A percentile compares a stretch with the other conserved stretches of the same genome.
Evolutionary conservation across 116 monocot genomes (phyloP).

Genomic region (Thalassia testudinum): DNA sequence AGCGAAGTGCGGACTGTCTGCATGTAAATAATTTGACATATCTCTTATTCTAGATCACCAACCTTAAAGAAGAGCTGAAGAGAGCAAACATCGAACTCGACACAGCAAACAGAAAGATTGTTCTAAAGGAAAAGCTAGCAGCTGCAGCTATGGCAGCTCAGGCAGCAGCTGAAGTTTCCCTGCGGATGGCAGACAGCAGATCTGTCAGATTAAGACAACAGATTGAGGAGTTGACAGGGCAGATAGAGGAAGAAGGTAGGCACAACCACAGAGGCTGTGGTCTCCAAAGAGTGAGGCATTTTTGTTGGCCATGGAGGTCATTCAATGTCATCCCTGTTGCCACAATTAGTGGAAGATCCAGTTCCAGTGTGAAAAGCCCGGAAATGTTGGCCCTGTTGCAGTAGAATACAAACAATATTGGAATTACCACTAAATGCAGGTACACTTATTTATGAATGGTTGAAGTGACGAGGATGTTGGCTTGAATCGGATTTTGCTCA

Average conservation of each 20-base stretch:
- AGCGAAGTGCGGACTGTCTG: no score
- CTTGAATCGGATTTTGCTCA: no score
- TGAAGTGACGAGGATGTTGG: no score
- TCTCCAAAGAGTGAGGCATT: conserved; percentile 22
- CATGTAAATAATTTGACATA: no score
- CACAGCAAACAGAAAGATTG: conserved; percentile 15
- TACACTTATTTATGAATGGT: no score
- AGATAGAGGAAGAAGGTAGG: conserved; percentile 31
- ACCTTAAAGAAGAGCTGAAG: conserved; percentile 25
- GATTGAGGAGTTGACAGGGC: conserved; percentile 44
- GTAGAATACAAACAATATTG: no score
- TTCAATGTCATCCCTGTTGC: no score
- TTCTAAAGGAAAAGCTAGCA: conserved; percentile 34
- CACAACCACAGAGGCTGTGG: conserved; percentile 9
- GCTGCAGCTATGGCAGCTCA: conserved; percentile 49
- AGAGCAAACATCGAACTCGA: conserved; percentile 21
- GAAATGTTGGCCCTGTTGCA: no score
- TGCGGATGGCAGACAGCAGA: conserved; percentile 46
- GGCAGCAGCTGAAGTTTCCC: conserved; percentile 36
- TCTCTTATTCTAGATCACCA: conserved; percentile 15
- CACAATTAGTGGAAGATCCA: no score
- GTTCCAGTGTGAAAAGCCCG: no score
- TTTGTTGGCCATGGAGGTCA: conserved; percentile 74
- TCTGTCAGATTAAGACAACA: conserved; percentile 19
- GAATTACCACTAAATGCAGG: no score